Percentiles rank a stretch among this genome's conserved stretches.
phyloP scores from a whole-genome alignment of 2,329 filamentous ascomycete genomes.

The Plectosphaerella cucumerina region DNA sequence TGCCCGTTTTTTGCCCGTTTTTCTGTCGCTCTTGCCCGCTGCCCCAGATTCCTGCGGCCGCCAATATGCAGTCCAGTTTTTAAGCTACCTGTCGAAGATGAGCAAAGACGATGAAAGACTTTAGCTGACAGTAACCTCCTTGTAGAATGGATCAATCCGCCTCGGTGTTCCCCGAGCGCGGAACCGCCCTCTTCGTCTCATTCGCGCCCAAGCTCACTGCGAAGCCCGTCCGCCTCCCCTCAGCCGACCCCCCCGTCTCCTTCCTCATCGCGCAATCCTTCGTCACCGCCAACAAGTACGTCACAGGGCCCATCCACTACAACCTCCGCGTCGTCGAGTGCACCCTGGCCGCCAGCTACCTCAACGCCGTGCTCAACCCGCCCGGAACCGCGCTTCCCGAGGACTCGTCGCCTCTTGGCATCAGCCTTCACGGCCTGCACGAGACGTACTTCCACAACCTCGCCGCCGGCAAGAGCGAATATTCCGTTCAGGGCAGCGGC shows the following conservation, averaged over 20 bases:
- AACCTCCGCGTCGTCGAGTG: conserved; percentile 96
- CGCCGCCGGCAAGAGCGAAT: conserved; percentile 25
- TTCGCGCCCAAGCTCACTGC: conserved; percentile 79
- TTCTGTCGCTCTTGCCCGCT: too few relatives aligned
- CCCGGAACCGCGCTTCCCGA: conserved; percentile 58
- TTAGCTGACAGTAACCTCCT: neutral
- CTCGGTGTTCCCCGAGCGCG: conserved; percentile 85
- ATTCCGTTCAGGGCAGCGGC: conserved; percentile 13
- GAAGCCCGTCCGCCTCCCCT: conserved; percentile 75
- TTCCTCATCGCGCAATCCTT: conserved; percentile 96
- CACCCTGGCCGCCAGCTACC: conserved; percentile 74
- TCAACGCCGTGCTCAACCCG: conserved; percentile 55
- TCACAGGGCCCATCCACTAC: conserved; percentile 90
- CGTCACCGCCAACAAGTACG: conserved; percentile 89
- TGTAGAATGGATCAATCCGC: conserved; percentile 92
- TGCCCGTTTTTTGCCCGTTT: too few relatives aligned
- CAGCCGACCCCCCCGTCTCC: conserved; percentile 74
- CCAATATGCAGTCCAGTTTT: too few relatives aligned
- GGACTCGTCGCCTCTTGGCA: conserved; percentile 78
- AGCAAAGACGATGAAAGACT: neutral
- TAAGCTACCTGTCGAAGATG: too few relatives aligned
- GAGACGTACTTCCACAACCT: conserved; percentile 67
- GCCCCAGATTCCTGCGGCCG: too few relatives aligned
- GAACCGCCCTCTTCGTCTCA: conserved; percentile 82
- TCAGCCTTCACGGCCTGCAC: conserved; percentile 83